Conservation (phyloP, 106 monocot genomes). For the Dendrobium chrysotoxum region DNA sequence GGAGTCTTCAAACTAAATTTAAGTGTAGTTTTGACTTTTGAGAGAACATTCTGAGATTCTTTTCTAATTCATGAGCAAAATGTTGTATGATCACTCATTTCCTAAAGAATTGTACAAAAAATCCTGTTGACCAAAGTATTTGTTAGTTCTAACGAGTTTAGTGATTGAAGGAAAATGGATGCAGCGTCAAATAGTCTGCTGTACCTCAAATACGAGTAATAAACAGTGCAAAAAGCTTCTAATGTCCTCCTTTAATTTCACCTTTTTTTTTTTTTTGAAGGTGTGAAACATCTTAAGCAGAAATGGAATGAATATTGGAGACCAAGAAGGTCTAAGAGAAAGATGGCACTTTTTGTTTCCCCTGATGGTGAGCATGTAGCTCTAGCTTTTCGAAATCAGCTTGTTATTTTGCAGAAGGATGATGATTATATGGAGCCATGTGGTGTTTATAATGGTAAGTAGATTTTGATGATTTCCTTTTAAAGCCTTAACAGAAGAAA, state of each 20-base stretch:
- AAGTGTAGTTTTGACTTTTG: background rate
- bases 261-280: conserved; percentile 16
- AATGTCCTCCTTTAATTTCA: background rate
- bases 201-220: background rate
- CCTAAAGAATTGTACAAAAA: background rate
- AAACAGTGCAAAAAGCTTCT: background rate
- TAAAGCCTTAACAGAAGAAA: too few relatives aligned
- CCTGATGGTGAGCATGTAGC: conserved; percentile 53
- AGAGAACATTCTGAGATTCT: background rate
- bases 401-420: conserved; percentile 49
- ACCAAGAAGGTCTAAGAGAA: conserved; percentile 23
- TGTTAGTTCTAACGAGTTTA: background rate
- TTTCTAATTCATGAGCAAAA: background rate
- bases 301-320: conserved; percentile 43
- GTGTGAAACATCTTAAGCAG: conserved; percentile 50
- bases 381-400: conserved; percentile 33
- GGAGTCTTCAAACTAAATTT: too few relatives aligned
- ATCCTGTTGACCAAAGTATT: background rate
- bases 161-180: background rate
- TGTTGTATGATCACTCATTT: background rate
- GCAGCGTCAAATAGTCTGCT: background rate
- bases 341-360: conserved; percentile 49
- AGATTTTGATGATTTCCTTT: background rate
- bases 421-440: conserved; percentile 60
- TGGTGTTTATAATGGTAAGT: conserved; percentile 62